Base-by-base conservation (phyloP, 2,329 filamentous ascomycete genomes). In the Fusarium penzigii region DNA sequence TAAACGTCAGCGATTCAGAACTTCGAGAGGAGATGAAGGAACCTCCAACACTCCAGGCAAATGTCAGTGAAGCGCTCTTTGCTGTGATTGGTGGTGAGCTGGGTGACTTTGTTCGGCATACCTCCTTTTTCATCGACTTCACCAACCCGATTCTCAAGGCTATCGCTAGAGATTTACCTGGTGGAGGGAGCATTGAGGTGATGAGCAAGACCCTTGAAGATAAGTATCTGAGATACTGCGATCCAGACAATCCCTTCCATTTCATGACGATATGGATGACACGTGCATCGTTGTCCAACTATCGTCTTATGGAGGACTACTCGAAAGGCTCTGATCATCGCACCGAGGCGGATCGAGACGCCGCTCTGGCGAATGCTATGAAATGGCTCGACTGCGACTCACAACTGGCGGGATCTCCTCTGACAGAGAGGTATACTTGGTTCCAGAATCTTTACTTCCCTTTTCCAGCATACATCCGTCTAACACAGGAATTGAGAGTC, bases 261-360 rank as follows among this genome's bases (percentile, higher is more conserved):
- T 72, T 65, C 46, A 69, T 77, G 61, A 70, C 73, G 0, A 58
- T 73, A 0, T 73, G 74, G 70, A 69, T 61, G 0, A 61, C 69
- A 1, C 58, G 80, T 11, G 67, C 58, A 0, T 68, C 72, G 6
- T 50, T 87, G 3, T 76, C 81, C 0, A 82, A 77, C 59, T 67
- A 55, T 42, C 75, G 71, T 2, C 73, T 87, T 0, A 51, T 84
- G 45, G 76, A 83, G 44, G 68, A 79, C 50, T 77, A 79, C 50
- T 69, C 72, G 0, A 67, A 55, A 2, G 50, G 64, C 0, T 45
- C 60, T 0, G 42, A 42, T 5, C 51, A 57, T 0, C 65, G 67
- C 25, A 68, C 67, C 0, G 69, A 72, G 0, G 45, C 48, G 1
- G 54, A 65, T 17, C 66, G 65, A 9, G 65, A 73, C 41, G 46